These are phyloP conservation scores for Hypoxylon fuscum DNA, from an alignment of 495 filamentous ascomycete species.

Conservation along the genomic window DNA sequence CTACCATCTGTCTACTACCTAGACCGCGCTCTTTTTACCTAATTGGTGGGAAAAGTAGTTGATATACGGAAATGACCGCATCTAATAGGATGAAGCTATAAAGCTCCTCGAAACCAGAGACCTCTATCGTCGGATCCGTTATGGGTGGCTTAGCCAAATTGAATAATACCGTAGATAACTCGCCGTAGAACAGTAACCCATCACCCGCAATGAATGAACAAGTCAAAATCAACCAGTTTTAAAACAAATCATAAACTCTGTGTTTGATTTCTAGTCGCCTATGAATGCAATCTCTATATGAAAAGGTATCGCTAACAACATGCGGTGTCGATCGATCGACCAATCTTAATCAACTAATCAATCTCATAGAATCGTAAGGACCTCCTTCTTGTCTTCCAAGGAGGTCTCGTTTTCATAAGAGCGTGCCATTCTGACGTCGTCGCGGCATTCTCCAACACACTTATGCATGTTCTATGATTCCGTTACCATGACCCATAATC, in stretches of 20 bases:
- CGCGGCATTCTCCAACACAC: no score
- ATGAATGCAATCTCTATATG: conserved; percentile 26
- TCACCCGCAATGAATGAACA: no score
- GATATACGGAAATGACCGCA: no score
- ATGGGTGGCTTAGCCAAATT: no score
- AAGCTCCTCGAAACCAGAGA: no score
- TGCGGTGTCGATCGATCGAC: neutral
- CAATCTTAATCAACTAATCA: neutral
- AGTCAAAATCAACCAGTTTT: neutral
- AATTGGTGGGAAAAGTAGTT: no score
- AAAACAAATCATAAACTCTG: conserved; percentile 5
- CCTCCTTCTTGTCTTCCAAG: neutral
- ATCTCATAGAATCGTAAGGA: conserved; percentile 29
- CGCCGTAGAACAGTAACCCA: no score
- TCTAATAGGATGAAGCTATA: no score
- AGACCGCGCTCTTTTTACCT: no score
- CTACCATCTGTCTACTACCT: no score
- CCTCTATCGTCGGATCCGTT: no score
- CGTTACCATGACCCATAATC: conserved; percentile 25
- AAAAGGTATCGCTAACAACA: conserved; percentile 27
- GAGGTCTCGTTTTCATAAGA: conserved; percentile 22
- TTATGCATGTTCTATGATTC: conserved; percentile 19
- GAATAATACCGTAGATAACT: no score
- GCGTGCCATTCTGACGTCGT: conserved; percentile 1
- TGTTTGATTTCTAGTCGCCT: conserved; percentile 26